Evolutionary conservation across 768 basidiomycete species (phyloP).

Genomic region (Stropharia rugosoannulata): DNA sequence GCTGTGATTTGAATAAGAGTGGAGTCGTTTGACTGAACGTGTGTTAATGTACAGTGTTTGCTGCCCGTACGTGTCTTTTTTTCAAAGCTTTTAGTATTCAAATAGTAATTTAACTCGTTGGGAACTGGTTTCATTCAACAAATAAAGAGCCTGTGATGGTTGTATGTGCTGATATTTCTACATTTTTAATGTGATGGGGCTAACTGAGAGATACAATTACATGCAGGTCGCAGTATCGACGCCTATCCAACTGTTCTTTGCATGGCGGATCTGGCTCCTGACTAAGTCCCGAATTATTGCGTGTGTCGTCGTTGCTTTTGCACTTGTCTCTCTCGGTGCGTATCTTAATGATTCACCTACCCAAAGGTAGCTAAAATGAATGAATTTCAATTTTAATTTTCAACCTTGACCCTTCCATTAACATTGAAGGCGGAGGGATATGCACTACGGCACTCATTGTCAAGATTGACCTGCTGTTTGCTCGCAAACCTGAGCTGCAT

Average conservation of each 20-base stretch:
- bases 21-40: neutral
- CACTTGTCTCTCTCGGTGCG: conserved; percentile 36
- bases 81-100: neutral
- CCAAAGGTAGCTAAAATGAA: too few species aligned
- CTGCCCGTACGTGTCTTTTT: conserved; percentile 12
- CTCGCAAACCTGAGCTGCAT: conserved; percentile 42
- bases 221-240: conserved; percentile 41
- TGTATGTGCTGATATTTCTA: conserved; percentile 17
- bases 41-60: conserved; percentile 15
- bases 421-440: conserved; percentile 42
- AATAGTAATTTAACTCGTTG: too few species aligned
- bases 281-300: conserved; percentile 37
- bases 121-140: neutral
- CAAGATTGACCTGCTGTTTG: conserved; percentile 31
- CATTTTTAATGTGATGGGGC: neutral
- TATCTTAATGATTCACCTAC: neutral
- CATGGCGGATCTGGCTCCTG: conserved; percentile 40
- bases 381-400: neutral
- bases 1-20: neutral
- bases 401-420: neutral
- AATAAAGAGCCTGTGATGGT: conserved; percentile 30
- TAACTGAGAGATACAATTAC: too few species aligned
- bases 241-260: conserved; percentile 47
- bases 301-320: conserved; percentile 28
- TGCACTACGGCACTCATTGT: conserved; percentile 37